A percentile compares a stretch with the other conserved stretches of the same genome.
phyloP scores from a whole-genome alignment of 352 stramenopile genomes.

The Thalassiosira delicatula region DNA sequence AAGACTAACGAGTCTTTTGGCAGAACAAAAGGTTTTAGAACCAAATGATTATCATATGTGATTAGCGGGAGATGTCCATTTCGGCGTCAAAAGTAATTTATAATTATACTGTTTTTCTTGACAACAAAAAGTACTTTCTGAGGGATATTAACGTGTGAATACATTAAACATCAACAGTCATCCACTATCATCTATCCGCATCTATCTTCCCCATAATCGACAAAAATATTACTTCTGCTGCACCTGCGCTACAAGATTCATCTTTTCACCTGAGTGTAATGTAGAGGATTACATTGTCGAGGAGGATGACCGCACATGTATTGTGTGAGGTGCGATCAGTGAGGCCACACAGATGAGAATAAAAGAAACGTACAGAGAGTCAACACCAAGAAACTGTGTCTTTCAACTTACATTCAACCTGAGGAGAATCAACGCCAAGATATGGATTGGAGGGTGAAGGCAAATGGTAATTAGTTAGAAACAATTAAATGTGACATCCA shows the following conservation, averaged over 20 bases:
- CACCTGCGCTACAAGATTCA: neutral
- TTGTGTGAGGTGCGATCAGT: conserved; percentile 5
- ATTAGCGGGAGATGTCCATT: too few relatives aligned
- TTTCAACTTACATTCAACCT: conserved; percentile 74
- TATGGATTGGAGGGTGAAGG: neutral
- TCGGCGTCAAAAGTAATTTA: too few relatives aligned
- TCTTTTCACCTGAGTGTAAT: conserved; percentile 7
- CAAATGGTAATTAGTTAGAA: too few relatives aligned
- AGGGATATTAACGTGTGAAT: neutral
- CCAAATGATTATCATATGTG: too few relatives aligned
- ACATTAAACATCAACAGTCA: conserved; percentile 2
- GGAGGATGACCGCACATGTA: neutral
- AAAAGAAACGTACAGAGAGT: conserved; percentile 45
- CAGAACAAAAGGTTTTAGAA: too few relatives aligned
- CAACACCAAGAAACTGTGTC: conserved; percentile 30
- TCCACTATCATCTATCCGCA: neutral
- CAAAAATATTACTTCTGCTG: neutral
- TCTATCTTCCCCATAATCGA: neutral
- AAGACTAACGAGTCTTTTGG: too few relatives aligned
- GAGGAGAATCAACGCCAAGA: conserved; percentile 56
- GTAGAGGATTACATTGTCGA: neutral
- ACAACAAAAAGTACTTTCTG: conserved; percentile 6
- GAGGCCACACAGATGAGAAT: conserved; percentile 1
- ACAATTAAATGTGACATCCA: too few relatives aligned
- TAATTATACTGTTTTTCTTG: too few relatives aligned